Evolutionary conservation across 2,329 filamentous ascomycete genomes (phyloP), one percentile per base, ranked within the genome.

Genomic region (Gliomastix tumulicola): DNA sequence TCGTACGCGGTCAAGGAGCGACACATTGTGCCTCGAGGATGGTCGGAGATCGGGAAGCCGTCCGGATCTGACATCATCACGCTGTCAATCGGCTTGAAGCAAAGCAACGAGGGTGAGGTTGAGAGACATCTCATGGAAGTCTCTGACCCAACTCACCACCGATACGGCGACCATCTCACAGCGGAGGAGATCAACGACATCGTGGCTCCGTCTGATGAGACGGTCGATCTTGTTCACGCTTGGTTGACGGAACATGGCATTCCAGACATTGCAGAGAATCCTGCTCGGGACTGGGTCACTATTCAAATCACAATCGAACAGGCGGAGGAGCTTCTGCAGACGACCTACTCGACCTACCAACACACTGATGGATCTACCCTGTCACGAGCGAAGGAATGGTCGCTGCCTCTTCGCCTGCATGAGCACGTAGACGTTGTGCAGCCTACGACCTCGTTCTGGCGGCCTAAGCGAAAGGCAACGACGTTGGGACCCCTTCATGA

Each of bases 1-100:
- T 28, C 25, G 25, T 28, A 28, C 25, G 13, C n/a, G 43, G 31
- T 45, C 12, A 37, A 37, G 16, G 36, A 37, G 22, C 23, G 20
- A 19, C 30, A 37, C 30, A n/a, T 28, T 20, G 19, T 28, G 6
- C 36, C 36, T 15, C 21, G 30, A 20, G 33, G 21, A 17, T 37
- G 36, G 36, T 30, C 32, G 30, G 33, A 33, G 15, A n/a, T 23
- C 19, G 36, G 25, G 2, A 28, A 20, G 19, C 28, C 36, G 16
- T 30, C 36, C 17, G 18, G n/a, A 13, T 18, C 15, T 27, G 28
- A 23, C 21, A 20, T 37, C 30, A 37, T 37, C 21, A 30, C 32
- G 15, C 22, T 32, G 21, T 30, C 32, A 16, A 37, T 37, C 19
- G 36, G 36, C 10, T 28, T 37, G 30, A 37, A 17, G 15, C 30